Evolutionary conservation across 345 rosid species (phyloP).

Genomic region (Syzygium aqueum): DNA sequence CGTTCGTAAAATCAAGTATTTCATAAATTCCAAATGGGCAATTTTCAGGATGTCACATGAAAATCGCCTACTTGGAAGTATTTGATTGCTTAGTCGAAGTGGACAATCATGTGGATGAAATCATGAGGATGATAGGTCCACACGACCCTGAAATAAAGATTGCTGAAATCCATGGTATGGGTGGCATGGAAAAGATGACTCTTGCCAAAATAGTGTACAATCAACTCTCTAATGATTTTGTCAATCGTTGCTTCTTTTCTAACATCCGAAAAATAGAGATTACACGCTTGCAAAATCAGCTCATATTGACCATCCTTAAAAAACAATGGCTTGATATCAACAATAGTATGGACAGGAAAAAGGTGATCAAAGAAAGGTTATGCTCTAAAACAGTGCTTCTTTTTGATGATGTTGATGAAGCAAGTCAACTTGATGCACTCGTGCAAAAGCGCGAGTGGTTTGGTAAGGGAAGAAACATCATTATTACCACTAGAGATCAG

Average conservation of each 20-base stretch:
- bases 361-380: neutral
- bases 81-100: neutral
- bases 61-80: neutral
- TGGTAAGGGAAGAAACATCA: neutral
- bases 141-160: neutral
- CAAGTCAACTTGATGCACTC: neutral
- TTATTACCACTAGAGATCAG: neutral
- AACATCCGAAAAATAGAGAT: neutral
- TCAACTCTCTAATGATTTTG: neutral
- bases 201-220: neutral
- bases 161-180: neutral
- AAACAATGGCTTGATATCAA: too few species aligned
- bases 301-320: neutral
- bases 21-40: too few species aligned
- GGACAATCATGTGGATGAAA: neutral
- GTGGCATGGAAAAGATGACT: neutral
- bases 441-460: neutral
- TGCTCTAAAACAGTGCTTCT: neutral
- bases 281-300: neutral
- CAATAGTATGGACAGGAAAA: neutral
- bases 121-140: neutral
- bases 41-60: too few species aligned
- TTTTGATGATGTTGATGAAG: neutral
- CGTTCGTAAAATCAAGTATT: too few species aligned
- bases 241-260: neutral